Percentiles rank a stretch among this genome's conserved stretches.
Evolutionary conservation across 306 rosid species (phyloP).

Genomic region (Quercus rubra): DNA sequence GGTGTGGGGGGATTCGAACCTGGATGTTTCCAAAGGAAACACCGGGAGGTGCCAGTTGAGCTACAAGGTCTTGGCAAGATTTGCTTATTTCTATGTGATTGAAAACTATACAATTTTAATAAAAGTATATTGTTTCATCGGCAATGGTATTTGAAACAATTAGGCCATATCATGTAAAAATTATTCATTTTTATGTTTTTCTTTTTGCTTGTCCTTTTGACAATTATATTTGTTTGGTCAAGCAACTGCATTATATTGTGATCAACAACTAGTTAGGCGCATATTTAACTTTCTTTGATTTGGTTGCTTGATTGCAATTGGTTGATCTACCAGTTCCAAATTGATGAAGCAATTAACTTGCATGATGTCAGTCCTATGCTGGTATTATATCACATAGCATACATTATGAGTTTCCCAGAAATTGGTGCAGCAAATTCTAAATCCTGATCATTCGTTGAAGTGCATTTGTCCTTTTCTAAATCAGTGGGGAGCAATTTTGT

Average conservation of each 20-base stretch:
- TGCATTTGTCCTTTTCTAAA: conserved; percentile 21
- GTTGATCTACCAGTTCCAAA: background rate
- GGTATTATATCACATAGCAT: conserved; percentile 12
- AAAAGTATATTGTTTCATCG: background rate
- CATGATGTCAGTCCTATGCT: background rate
- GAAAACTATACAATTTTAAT: background rate
- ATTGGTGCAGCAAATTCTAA: conserved; percentile 13
- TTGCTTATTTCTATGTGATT: background rate
- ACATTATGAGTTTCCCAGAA: conserved; percentile 1
- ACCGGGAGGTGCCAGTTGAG: no score
- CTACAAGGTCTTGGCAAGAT: background rate
- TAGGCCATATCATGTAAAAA: background rate
- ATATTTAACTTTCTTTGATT: background rate
- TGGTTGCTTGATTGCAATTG: conserved; percentile 8
- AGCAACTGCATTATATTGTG: background rate
- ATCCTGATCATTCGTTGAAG: conserved; percentile 5
- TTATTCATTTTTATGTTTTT: background rate
- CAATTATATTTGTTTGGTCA: background rate
- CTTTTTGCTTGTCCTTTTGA: background rate
- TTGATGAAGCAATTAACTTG: conserved; percentile 11
- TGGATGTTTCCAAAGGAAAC: no score
- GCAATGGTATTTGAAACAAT: background rate
- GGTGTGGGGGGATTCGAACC: no score
- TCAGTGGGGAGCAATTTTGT: conserved; percentile 52
- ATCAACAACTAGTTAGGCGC: background rate